Evolutionary conservation across 352 stramenopile genomes (phyloP).

Genomic region (Pythium aristosporum): DNA sequence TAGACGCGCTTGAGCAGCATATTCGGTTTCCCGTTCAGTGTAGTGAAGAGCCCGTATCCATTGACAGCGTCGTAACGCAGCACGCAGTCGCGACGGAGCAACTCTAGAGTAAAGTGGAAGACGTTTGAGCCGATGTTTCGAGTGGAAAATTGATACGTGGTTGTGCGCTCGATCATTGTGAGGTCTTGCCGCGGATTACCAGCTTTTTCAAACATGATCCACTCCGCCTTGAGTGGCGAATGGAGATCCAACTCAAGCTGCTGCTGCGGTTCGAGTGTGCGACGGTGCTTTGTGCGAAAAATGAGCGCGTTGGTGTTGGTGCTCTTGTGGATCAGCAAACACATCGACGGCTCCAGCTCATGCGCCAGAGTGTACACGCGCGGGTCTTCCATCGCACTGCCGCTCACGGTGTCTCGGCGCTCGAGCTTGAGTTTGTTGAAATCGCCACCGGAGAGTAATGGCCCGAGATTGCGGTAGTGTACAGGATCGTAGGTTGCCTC

Average conservation of each 20-base stretch:
- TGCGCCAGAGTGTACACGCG: constrained; percentile 46
- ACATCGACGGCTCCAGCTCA: constrained; percentile 49
- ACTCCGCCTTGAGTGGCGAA: constrained; percentile 48
- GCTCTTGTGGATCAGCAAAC: constrained; percentile 59
- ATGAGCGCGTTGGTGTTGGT: constrained; percentile 58
- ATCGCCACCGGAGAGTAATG: constrained; percentile 38
- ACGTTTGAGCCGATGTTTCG: constrained; percentile 45
- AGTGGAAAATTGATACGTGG: constrained; percentile 50
- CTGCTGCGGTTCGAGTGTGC: constrained; percentile 22
- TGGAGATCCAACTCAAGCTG: constrained; percentile 32
- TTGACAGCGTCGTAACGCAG: constrained; percentile 40
- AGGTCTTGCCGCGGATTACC: constrained; percentile 56
- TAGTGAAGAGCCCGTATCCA: constrained; percentile 50
- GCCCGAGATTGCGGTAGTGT: constrained; percentile 54
- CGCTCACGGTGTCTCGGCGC: constrained; percentile 28
- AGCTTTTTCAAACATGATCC: constrained; percentile 68
- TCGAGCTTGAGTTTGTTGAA: constrained; percentile 50
- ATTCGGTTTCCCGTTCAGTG: constrained; percentile 58
- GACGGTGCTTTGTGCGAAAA: constrained; percentile 40
- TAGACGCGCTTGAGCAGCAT: constrained; percentile 52
- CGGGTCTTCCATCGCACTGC: constrained; percentile 34
- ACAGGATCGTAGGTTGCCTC: constrained; percentile 46
- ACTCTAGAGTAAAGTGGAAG: constrained; percentile 43
- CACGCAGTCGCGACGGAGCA: constrained; percentile 46
- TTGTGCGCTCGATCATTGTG: constrained; percentile 50